Evolutionary conservation across 106 monocot genomes (phyloP).

Genomic region (Triglochin maritima): DNA sequence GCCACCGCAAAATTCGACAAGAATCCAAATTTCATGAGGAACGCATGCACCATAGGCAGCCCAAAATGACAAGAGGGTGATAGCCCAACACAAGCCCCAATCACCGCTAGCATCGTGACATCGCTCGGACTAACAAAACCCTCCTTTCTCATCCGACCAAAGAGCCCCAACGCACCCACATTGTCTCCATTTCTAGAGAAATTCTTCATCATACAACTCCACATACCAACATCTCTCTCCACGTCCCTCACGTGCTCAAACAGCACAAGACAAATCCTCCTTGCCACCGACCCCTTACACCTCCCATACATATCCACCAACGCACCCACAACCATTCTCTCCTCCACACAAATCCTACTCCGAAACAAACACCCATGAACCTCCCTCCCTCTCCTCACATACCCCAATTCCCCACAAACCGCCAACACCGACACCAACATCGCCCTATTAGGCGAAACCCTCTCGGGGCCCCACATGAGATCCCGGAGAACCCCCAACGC

Average conservation of each 20-base stretch:
- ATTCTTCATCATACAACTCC: slow-evolving; percentile 26
- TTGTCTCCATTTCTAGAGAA: slow-evolving; percentile 11
- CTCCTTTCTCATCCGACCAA: slow-evolving; percentile 17
- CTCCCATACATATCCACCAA: slow-evolving; percentile 29
- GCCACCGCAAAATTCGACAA: neutral
- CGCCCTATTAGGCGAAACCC: slow-evolving; percentile 17
- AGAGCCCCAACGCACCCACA: slow-evolving; percentile 10
- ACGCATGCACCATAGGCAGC: slow-evolving; percentile 2
- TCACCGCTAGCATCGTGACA: slow-evolving; percentile 22
- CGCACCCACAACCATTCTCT: slow-evolving; percentile 4
- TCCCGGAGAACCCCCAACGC: slow-evolving; percentile 7
- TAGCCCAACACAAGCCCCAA: slow-evolving; percentile 14
- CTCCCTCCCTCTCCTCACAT: slow-evolving; percentile 11
- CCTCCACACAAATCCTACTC: slow-evolving; percentile 16
- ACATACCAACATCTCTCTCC: slow-evolving; percentile 23
- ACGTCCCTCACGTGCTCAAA: slow-evolving; percentile 5
- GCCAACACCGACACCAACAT: slow-evolving; percentile 23
- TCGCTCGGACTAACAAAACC: slow-evolving; percentile 12
- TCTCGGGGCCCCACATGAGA: slow-evolving; percentile 4
- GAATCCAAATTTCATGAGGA: slow-evolving; percentile 14
- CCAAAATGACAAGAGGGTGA: slow-evolving; percentile 7
- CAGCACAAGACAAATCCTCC: slow-evolving; percentile 2
- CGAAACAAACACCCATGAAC: slow-evolving; percentile 22
- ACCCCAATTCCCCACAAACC: slow-evolving; percentile 10
- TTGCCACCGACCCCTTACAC: slow-evolving; percentile 6